Percentiles rank a stretch among this genome's conserved stretches.
These are phyloP conservation scores for Phialophora chinensis DNA, from an alignment of 2,329 filamentous ascomycete species.

Conservation along the genomic window DNA sequence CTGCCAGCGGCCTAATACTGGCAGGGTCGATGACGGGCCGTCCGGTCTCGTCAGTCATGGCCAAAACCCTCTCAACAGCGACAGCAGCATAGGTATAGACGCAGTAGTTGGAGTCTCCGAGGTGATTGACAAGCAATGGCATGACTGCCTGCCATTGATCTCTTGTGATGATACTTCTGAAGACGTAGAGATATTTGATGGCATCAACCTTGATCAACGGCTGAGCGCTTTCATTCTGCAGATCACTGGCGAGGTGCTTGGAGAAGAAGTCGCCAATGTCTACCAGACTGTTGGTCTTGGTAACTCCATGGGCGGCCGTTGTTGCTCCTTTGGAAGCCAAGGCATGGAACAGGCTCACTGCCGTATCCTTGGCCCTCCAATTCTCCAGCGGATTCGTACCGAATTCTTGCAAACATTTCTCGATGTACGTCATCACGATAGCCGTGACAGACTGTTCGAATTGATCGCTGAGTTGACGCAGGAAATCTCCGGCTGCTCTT, in stretches of 20 bases:
- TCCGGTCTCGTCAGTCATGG: constrained; percentile 74
- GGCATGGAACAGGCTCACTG: constrained; percentile 94
- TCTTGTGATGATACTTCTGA: constrained; percentile 91
- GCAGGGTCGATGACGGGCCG: constrained; percentile 79
- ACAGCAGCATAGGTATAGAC: constrained; percentile 98
- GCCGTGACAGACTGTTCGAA: constrained; percentile 84
- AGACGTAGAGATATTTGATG: constrained; percentile 97
- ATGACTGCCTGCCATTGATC: constrained; percentile 92
- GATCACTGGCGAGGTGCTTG: constrained; percentile 85
- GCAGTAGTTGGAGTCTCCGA: constrained; percentile 89
- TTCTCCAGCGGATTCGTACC: constrained; percentile 70
- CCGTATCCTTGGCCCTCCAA: constrained; percentile 98
- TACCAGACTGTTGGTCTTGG: constrained; percentile 83
- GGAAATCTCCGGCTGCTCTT: constrained; percentile 91
- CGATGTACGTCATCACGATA: constrained; percentile 86
- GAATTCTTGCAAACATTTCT: constrained; percentile 79
- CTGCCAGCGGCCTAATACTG: constrained; percentile 80
- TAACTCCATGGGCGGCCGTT: constrained; percentile 86
- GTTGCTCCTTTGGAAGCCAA: constrained; percentile 90
- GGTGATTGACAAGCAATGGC: constrained; percentile 85
- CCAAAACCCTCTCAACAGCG: constrained; percentile 90
- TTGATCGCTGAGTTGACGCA: constrained; percentile 84
- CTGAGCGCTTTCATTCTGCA: constrained; percentile 73
- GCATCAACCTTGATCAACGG: constrained; percentile 95
- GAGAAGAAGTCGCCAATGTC: constrained; percentile 96